phyloP scores from a whole-genome alignment of 331 rosid genomes.

The Phaseolus coccineus region DNA sequence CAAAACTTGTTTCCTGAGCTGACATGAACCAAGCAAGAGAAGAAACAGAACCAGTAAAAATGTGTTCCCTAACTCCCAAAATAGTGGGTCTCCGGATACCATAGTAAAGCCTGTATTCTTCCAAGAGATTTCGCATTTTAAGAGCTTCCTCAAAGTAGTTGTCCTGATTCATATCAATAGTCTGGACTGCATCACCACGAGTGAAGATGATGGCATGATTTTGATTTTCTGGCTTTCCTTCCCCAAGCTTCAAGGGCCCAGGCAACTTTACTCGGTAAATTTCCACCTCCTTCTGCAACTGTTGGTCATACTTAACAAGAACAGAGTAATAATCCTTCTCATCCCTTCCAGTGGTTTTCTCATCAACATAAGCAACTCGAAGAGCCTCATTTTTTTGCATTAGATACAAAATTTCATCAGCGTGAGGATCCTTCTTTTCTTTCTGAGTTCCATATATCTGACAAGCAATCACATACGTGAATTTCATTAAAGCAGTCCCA shows the following conservation, averaged over 20 bases:
- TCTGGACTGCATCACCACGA: constrained; percentile 98
- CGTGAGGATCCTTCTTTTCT: constrained; percentile 81
- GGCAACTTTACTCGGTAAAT: constrained; percentile 93
- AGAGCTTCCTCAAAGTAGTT: constrained; percentile 98
- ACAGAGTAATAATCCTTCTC: constrained; percentile 88
- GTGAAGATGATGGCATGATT: constrained; percentile 95
- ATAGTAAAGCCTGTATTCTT: constrained; percentile 71
- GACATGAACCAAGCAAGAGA: constrained; percentile 99
- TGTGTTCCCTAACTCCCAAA: constrained; percentile 93
- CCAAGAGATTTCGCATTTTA: constrained; percentile 89
- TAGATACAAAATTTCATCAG: constrained; percentile 85
- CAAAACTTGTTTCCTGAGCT: constrained; percentile 97
- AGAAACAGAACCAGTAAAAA: constrained; percentile 96
- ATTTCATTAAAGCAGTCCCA: constrained; percentile 86
- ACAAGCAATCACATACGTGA: constrained; percentile 95
- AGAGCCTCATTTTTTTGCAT: constrained; percentile 90
- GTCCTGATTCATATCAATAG: constrained; percentile 98
- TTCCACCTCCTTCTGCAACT: constrained; percentile 84
- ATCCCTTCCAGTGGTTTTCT: constrained; percentile 76
- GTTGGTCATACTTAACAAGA: constrained; percentile 91
- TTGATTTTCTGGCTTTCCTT: constrained; percentile 98
- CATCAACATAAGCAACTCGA: constrained; percentile 94
- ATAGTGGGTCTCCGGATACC: constrained; percentile 91
- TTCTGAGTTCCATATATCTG: constrained; percentile 94
- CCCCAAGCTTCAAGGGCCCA: constrained; percentile 96